phyloP scores from a whole-genome alignment of 75 land plant genomes.

The Picea glauca region DNA sequence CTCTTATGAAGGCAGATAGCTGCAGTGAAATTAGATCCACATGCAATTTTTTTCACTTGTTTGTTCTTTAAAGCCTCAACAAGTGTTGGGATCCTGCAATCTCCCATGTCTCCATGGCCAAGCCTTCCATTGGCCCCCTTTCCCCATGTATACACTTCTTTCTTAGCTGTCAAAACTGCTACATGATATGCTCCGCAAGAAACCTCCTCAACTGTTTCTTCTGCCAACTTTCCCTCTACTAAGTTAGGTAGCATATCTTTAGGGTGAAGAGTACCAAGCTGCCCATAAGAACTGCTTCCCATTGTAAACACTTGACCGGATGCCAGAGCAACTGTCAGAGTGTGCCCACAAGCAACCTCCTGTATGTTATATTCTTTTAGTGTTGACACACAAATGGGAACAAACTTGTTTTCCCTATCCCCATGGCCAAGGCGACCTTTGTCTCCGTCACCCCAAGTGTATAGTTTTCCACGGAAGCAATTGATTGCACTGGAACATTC shows the following conservation, averaged over 20 bases:
- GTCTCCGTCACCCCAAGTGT: slow-evolving; percentile 97
- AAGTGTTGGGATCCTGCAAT: slow-evolving; percentile 55
- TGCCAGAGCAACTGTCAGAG: slow-evolving; percentile 75
- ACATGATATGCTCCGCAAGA: slow-evolving; percentile 83
- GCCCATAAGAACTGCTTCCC: slow-evolving; percentile 88
- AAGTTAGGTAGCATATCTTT: slow-evolving; percentile 61
- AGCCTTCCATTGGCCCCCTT: slow-evolving; percentile 72
- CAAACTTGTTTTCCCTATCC: slow-evolving; percentile 71
- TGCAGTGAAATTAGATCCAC: slow-evolving; percentile 77
- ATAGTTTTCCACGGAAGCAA: slow-evolving; percentile 67
- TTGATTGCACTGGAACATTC: slow-evolving; percentile 35
- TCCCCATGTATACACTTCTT: slow-evolving; percentile 79
- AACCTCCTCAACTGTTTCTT: slow-evolving; percentile 53
- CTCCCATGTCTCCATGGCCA: slow-evolving; percentile 63
- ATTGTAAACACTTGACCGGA: slow-evolving; percentile 81
- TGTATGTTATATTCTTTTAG: slow-evolving; percentile 60
- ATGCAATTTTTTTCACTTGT: slow-evolving; percentile 65
- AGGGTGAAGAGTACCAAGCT: slow-evolving; percentile 70
- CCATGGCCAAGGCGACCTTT: slow-evolving; percentile 88
- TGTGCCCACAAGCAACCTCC: slow-evolving; percentile 79
- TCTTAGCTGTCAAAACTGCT: slow-evolving; percentile 56
- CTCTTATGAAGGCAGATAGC: slow-evolving; percentile 70
- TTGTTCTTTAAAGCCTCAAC: slow-evolving; percentile 66
- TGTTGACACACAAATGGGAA: slow-evolving; percentile 77
- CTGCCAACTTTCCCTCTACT: slow-evolving; percentile 38